Base-by-base conservation (phyloP, 2,329 filamentous ascomycete species). In the Fusarium denticulatum region DNA sequence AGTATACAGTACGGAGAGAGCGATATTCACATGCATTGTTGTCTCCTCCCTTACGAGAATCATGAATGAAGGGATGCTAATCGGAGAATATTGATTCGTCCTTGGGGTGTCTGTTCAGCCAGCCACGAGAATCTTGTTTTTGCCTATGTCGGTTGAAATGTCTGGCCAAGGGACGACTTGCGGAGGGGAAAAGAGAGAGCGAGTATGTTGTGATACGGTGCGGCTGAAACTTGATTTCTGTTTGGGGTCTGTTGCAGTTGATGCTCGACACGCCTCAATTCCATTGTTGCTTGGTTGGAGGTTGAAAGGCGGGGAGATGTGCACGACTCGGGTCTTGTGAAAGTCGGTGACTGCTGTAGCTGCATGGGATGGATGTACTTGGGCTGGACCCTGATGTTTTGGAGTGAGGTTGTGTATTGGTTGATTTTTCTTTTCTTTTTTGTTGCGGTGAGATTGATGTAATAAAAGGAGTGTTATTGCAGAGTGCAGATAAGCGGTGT, bases 101-200 rank as follows among this genome's bases (percentile, higher is more conserved):
- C 67, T 64, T 39, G 28, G 30, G n/a, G 26, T 15, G 22, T 8
- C 36, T 18, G 36, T 59, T 73, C 69, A 72, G 70, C 60, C 69
- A 72, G 70, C 70, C 70, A 73, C 69, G 28, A 53, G n/a, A 43
- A 59, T 22, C 59, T n/a, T n/a, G 47, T 43, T 22, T 43, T 28
- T 13, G 22, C 36, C 18, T 5, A 26, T 18, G 18, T 26, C 7
- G 36, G 53, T 36, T n/a, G 32, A 59, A 50, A 40, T n/a, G 22
- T 18, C 26, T 32, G 22, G 9, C 22, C 8, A 22, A 18, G 40
- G 6, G 20, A 56, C 30, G n/a, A 30, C 28, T 39, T 1, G 16
- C 12, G 4, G 12, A 16, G 24, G 34, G 32, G 36, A 9, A 40
- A 53, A 28, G 49, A 28, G 34, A 28, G 15, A 22, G 26, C 22